Evolutionary conservation across 257 asterid species (phyloP), one percentile per base, ranked within the genome.

Genomic region (Echium plantagineum): DNA sequence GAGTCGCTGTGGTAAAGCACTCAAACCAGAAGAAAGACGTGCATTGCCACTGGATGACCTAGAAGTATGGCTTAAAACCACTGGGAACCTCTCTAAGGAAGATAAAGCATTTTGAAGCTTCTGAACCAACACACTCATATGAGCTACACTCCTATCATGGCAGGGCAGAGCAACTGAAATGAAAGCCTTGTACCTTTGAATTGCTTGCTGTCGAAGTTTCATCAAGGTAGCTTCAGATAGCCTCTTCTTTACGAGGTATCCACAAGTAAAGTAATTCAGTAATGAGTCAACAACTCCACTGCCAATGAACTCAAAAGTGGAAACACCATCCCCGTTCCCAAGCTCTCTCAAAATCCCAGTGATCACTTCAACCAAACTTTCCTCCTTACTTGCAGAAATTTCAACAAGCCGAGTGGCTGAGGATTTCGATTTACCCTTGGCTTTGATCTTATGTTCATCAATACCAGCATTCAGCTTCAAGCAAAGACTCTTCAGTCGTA

Each of bases 221-320:
- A 83, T 74, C 47, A 89, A 74, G 74, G 86, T 85, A 61, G 70
- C 73, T 57, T 86, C 96, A 12, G 96, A 81, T 57, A 83, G 64
- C 80, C 69, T 73, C 53, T 90, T 97, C 77, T 86, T 89, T 8
- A 83, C 76, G 81, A 84, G 86, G 73, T 70, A 81, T 65, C 97
- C 99, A 66, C 95, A 89, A 2, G 97, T 84, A 57, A 86, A 83
- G 70, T 89, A 94, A 75, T 83, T 83, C 60, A 94, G 91, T 72
- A 94, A 74, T 61, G 99, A 80, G 38, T 77, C 75, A 64, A 94
- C 94, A 56, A 77, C 97, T 49, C 99, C 97, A 68, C 99, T 89
- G 64, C 99, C 96, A 61, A 86, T 86, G 60, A 94, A 94, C 78
- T 94, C 99, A 67, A 89, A 94, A 54, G 97, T 89, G 48, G 99